These are phyloP conservation scores for Grigorovia yakushimaensis DNA, from an alignment of 805 yeast species.

Conservation along the genomic window DNA sequence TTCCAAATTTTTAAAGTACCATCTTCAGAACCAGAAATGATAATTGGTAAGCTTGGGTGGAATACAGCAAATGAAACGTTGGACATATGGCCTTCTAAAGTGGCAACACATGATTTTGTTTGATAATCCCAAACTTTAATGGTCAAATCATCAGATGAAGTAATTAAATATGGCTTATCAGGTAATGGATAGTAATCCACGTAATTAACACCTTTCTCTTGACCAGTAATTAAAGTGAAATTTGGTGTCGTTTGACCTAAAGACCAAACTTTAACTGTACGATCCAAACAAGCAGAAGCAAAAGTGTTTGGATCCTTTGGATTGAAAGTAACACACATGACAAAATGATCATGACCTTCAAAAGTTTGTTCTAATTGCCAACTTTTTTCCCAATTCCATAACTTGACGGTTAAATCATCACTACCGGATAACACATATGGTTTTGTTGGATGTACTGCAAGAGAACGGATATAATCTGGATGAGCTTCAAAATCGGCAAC, in stretches of 20 bases:
- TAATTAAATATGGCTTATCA: constrained; percentile 91
- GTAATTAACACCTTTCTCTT: constrained; percentile 85
- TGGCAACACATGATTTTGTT: constrained; percentile 90
- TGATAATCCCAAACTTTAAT: constrained; percentile 94
- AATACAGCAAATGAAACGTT: constrained; percentile 95
- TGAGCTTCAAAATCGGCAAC: constrained; percentile 95
- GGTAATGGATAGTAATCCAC: constrained; percentile 96
- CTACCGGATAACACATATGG: constrained; percentile 82
- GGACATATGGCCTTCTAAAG: constrained; percentile 85
- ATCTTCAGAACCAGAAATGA: constrained; percentile 95
- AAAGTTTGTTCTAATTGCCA: constrained; percentile 87
- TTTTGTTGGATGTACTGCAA: constrained; percentile 90
- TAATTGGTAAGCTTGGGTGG: constrained; percentile 95
- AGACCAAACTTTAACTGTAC: constrained; percentile 96
- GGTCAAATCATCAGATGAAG: constrained; percentile 84
- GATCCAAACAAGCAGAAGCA: constrained; percentile 94
- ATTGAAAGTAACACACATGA: constrained; percentile 89
- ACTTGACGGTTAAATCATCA: constrained; percentile 83
- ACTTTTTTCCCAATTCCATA: constrained; percentile 96
- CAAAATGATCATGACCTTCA: constrained; percentile 93
- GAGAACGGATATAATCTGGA: constrained; percentile 88
- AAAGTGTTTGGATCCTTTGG: constrained; percentile 97
- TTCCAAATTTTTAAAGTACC: constrained; percentile 93
- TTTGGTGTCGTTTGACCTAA: constrained; percentile 80
- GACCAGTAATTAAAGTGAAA: constrained; percentile 86